Evolutionary conservation across 441 rosid genomes (phyloP).

Genomic region (Viola pubescens): DNA sequence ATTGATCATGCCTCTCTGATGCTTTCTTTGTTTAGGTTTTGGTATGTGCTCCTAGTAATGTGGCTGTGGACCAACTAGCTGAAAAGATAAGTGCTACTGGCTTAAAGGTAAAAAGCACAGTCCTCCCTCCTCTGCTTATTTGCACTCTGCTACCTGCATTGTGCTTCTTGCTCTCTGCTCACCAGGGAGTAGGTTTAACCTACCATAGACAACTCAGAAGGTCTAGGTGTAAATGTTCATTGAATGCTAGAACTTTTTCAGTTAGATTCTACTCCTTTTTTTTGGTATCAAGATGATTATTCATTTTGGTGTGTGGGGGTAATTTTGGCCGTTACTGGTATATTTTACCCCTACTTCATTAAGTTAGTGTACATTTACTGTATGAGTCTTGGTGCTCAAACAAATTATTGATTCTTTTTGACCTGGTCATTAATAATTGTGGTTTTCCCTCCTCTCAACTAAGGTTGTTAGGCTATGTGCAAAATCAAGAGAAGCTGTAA

Average conservation of each 20-base stretch:
- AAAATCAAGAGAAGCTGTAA: slow-evolving; percentile 98
- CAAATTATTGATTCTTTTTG: neutral
- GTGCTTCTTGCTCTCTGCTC: neutral
- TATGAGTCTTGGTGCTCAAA: too few species aligned
- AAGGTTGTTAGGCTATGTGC: slow-evolving; percentile 99
- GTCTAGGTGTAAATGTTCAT: too few species aligned
- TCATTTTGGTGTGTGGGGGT: too few species aligned
- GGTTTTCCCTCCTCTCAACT: slow-evolving; percentile 8
- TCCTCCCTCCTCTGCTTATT: neutral
- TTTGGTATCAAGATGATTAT: too few species aligned
- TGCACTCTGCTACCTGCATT: neutral
- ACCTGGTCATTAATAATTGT: slow-evolving; percentile 4
- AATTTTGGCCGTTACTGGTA: too few species aligned
- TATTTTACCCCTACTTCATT: too few species aligned
- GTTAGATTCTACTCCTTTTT: too few species aligned
- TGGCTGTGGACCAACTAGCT: slow-evolving; percentile 98
- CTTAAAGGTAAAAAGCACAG: slow-evolving; percentile 55
- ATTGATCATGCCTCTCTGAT: slow-evolving; percentile 6
- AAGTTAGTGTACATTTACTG: too few species aligned
- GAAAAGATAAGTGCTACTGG: slow-evolving; percentile 99
- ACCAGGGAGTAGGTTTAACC: too few species aligned
- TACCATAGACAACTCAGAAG: too few species aligned
- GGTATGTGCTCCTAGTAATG: slow-evolving; percentile 99
- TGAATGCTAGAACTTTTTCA: too few species aligned
- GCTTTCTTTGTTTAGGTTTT: slow-evolving; percentile 50